Base-by-base conservation (phyloP, 495 filamentous ascomycete species). In the Penicillium desertorum region DNA sequence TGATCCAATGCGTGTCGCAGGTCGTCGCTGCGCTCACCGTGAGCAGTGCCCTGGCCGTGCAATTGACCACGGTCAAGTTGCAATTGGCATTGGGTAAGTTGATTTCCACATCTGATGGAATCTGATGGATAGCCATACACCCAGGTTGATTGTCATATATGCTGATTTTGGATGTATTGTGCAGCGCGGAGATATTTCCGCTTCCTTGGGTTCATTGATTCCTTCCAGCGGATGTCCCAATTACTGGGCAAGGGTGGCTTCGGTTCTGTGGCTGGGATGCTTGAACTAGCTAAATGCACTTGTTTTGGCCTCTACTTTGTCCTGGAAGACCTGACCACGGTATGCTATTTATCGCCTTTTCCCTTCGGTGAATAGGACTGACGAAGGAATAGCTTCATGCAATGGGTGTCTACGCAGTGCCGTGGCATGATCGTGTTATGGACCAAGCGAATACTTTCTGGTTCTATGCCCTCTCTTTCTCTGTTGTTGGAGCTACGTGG, bases 361-460 rank as follows among this genome's bases (percentile, higher is more conserved):
- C 46, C 43, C 29, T 7, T 19, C 44, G 42, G 54, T 41, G 16
- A 14, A 27, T 9, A 11, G 11, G 16, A 43, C 37, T 61, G 43
- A 55, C 17, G 45, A 32, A 57, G 7, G 66, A 66, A 12, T 63
- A 81, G 70, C 68, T 86, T 42, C 74, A 80, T 45, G 73, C 79
- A 16, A 76, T 76, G 54, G 75, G 76, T 27, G 62, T 86, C 42
- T 68, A 66, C 39, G 44, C 64, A 2, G 62, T 69, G 3, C 51
- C 67, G 11, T 75, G 71, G 72, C 63, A 71, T 48, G 59, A 50
- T 11, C 44, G 49, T 0, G 58, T 75, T 3, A 60, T 71, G 45
- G 50, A 79, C n/a, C 82, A 88, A 61, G 84, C 76, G 4, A 83
- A 86, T 65, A 74, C 80, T 52, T 85, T 86, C 63, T 89, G 86